A percentile compares a stretch with the other conserved stretches of the same genome.
These are phyloP conservation scores for Chaetoceros muelleri DNA, from an alignment of 108 stramenopile species.

Conservation along the genomic window DNA sequence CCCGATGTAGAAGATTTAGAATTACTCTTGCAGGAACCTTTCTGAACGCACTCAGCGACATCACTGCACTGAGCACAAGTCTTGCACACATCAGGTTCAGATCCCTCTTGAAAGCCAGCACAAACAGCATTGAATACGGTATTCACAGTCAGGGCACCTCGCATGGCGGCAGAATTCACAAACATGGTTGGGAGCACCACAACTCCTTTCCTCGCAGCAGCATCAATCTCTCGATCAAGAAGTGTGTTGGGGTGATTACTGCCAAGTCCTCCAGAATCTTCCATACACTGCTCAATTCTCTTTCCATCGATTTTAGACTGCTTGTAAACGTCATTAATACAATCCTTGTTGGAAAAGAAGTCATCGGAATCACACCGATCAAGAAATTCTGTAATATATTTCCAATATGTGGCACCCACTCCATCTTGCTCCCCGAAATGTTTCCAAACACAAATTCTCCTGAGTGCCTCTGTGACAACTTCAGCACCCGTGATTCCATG, in stretches of 20 bases:
- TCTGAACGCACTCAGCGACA: slow-evolving; percentile 22
- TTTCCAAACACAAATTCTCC: slow-evolving; percentile 80
- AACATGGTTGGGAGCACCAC: slow-evolving; percentile 73
- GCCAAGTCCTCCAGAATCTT: slow-evolving; percentile 59
- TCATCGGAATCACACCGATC: slow-evolving; percentile 36
- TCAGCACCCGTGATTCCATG: slow-evolving; percentile 69
- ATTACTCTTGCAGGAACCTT: slow-evolving; percentile 29
- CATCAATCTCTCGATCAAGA: slow-evolving; percentile 57
- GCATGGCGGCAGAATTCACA: slow-evolving; percentile 83
- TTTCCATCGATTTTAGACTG: slow-evolving; percentile 44
- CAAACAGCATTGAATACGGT: slow-evolving; percentile 89
- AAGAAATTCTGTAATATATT: slow-evolving; percentile 77
- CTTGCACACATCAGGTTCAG: slow-evolving; percentile 55
- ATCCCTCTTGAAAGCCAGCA: slow-evolving; percentile 69
- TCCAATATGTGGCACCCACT: slow-evolving; percentile 74
- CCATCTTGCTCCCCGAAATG: slow-evolving; percentile 50
- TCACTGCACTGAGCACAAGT: slow-evolving; percentile 27
- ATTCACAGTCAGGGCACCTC: slow-evolving; percentile 53
- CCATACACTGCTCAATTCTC: slow-evolving; percentile 77
- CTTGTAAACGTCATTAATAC: slow-evolving; percentile 63
- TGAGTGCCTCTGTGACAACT: slow-evolving; percentile 75
- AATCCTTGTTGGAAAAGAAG: slow-evolving; percentile 68
- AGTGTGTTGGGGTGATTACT: slow-evolving; percentile 42
- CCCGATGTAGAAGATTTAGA: background rate
- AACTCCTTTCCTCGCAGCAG: slow-evolving; percentile 42